Evolutionary conservation across 768 basidiomycete genomes (phyloP).

Genomic region (Mrakia frigida): DNA sequence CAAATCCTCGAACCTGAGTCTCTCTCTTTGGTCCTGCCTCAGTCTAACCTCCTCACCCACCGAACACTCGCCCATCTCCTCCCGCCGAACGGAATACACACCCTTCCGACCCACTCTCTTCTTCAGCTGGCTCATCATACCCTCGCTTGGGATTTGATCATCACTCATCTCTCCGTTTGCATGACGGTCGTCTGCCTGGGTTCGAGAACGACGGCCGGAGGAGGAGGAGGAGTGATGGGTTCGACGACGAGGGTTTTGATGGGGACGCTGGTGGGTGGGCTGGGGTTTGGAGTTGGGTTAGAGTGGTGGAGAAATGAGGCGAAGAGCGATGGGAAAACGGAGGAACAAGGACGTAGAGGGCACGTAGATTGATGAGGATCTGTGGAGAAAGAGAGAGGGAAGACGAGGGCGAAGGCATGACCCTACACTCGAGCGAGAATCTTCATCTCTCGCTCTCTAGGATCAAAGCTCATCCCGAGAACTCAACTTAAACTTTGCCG

Average conservation of each 20-base stretch:
- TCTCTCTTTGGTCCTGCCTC: not conserved
- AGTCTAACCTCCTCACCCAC: not conserved
- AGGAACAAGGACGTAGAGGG: not conserved
- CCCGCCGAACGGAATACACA: not conserved
- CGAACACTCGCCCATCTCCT: not conserved
- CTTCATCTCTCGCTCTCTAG: no score
- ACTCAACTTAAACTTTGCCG: no score
- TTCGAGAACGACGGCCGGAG: no score
- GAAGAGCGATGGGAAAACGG: no score
- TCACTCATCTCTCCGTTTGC: not conserved
- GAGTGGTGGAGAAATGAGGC: not conserved
- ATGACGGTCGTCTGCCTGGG: not conserved
- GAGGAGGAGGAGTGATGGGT: not conserved
- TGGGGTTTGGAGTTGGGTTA: not conserved
- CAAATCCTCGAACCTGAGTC: no score
- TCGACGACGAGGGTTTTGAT: not conserved
- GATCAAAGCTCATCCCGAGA: no score
- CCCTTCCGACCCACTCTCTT: not conserved
- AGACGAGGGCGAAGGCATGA: no score
- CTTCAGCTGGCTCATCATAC: not conserved
- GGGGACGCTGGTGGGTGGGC: not conserved
- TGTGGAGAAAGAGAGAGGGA: not conserved
- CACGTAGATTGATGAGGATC: not conserved
- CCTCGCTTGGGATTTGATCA: slow-evolving; percentile 2
- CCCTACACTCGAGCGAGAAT: no score